Evolutionary conservation across 306 rosid species (phyloP).

Genomic region (Vigna trinervia): DNA sequence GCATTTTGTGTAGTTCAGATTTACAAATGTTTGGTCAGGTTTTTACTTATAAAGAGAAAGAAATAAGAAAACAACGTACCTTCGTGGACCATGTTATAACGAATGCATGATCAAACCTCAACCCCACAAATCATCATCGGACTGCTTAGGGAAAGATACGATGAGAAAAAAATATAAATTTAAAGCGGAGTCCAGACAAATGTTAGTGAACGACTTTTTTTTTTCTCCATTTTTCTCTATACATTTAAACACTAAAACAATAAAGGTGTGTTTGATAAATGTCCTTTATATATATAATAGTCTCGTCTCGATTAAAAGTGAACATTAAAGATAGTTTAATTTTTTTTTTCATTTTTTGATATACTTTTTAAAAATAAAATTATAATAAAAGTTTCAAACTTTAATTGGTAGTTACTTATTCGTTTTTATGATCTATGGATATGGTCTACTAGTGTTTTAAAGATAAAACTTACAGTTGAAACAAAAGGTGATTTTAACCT

Average conservation of each 20-base stretch:
- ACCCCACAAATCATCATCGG: constrained; percentile 12
- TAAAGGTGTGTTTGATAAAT: neutral
- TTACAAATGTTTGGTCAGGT: neutral
- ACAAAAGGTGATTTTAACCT: too few species aligned
- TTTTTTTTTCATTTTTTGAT: too few species aligned
- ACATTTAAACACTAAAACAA: neutral
- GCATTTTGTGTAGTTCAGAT: neutral
- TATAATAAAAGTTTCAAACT: too few species aligned
- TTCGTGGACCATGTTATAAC: neutral
- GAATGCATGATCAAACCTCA: neutral
- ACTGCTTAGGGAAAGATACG: neutral
- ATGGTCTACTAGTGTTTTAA: too few species aligned
- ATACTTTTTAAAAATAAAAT: too few species aligned
- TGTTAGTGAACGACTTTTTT: neutral
- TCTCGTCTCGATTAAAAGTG: too few species aligned
- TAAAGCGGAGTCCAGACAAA: neutral
- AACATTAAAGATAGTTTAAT: too few species aligned
- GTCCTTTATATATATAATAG: too few species aligned
- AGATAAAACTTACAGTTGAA: too few species aligned
- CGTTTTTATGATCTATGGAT: too few species aligned
- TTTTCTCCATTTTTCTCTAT: neutral
- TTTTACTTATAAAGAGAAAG: neutral
- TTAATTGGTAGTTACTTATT: neutral
- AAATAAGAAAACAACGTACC: constrained; percentile 20
- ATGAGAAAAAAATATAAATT: neutral